A percentile compares a stretch with the other conserved stretches of the same genome.
These are phyloP conservation scores for Rhinocladiella similis DNA, from an alignment of 2,329 filamentous ascomycete species.

Conservation along the genomic window DNA sequence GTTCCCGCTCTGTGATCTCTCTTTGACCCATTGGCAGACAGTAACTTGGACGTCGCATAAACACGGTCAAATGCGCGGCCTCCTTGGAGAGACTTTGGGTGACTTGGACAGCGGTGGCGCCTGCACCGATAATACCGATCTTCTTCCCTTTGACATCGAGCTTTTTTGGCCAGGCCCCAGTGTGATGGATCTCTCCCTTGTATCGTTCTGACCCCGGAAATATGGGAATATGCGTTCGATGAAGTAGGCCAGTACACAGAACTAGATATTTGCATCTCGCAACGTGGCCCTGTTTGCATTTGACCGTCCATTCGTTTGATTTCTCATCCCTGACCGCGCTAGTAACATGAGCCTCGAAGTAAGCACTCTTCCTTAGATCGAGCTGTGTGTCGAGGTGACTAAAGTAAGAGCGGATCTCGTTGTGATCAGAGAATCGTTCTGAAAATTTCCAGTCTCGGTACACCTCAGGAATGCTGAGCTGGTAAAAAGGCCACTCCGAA, in stretches of 20 bases:
- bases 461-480: slow-evolving; percentile 53
- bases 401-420: slow-evolving; percentile 44
- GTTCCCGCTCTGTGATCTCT: slow-evolving; percentile 48
- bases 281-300: slow-evolving; percentile 36
- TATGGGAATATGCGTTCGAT: slow-evolving; percentile 56
- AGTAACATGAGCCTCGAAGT: slow-evolving; percentile 36
- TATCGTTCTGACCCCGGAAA: slow-evolving; percentile 61
- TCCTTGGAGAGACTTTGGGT: slow-evolving; percentile 59
- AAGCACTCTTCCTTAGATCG: slow-evolving; percentile 40
- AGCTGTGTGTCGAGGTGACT: slow-evolving; percentile 41
- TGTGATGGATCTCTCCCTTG: slow-evolving; percentile 61
- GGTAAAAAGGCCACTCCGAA: slow-evolving; percentile 55
- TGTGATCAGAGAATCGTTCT: slow-evolving; percentile 40
- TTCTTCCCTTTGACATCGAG: slow-evolving; percentile 59
- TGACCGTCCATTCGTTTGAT: slow-evolving; percentile 41
- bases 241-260: slow-evolving; percentile 37
- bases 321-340: slow-evolving; percentile 39
- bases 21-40: slow-evolving; percentile 61
- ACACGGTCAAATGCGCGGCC: slow-evolving; percentile 50
- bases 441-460: slow-evolving; percentile 50
- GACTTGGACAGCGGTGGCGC: slow-evolving; percentile 64
- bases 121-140: slow-evolving; percentile 64
- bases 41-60: slow-evolving; percentile 67
- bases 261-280: slow-evolving; percentile 26
- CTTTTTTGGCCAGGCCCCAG: slow-evolving; percentile 60